Percentiles rank a stretch among this genome's conserved stretches.
Conservation (phyloP, 164 flowering plant genomes). For the Platanus orientalis region DNA sequence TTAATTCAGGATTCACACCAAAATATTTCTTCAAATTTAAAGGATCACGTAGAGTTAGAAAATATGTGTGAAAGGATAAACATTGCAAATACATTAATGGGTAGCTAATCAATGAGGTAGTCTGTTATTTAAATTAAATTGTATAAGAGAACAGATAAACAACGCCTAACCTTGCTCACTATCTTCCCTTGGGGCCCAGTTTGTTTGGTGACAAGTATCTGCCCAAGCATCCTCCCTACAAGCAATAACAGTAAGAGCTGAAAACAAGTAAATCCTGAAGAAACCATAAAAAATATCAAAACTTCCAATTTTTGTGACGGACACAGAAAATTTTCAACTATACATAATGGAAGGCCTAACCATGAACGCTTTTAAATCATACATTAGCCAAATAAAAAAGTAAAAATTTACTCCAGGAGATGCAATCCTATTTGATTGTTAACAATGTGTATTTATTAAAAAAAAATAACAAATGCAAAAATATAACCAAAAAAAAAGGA, state of each 20-base stretch:
- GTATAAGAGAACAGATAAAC: neutral
- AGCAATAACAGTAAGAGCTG: slow-evolving; percentile 4
- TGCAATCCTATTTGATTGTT: too few relatives aligned
- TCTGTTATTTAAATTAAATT: neutral
- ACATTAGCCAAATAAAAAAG: too few relatives aligned
- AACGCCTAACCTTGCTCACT: slow-evolving; percentile 77
- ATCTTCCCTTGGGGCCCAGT: slow-evolving; percentile 93
- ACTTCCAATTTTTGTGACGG: neutral
- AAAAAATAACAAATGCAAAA: too few relatives aligned
- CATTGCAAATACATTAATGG: neutral
- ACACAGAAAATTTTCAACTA: neutral
- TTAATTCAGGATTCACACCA: neutral
- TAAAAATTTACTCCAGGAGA: too few relatives aligned
- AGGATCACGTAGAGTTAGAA: neutral
- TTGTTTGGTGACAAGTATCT: slow-evolving; percentile 96
- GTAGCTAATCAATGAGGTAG: neutral
- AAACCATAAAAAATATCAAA: neutral
- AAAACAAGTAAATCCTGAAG: neutral
- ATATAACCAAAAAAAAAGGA: too few relatives aligned
- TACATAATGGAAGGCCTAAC: neutral
- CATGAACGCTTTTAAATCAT: too few relatives aligned
- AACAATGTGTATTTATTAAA: too few relatives aligned
- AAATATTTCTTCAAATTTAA: neutral
- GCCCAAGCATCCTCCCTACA: slow-evolving; percentile 98
- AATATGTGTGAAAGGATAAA: neutral